phyloP scores from a whole-genome alignment of 768 basidiomycete genomes.

The Lactifluus hygrophoroides region DNA sequence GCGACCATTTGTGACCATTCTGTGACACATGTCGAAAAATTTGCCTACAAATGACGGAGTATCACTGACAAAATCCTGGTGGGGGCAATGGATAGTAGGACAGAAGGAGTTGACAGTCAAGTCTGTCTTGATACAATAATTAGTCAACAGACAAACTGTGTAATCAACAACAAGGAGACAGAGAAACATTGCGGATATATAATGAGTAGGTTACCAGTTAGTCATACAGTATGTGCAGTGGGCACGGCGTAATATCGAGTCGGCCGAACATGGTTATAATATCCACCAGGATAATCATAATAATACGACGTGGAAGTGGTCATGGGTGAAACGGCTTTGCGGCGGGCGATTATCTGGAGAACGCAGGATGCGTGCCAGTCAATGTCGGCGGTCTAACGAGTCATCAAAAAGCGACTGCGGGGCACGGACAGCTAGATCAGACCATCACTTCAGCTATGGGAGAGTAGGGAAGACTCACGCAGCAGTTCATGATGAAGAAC shows the following conservation, averaged over 20 bases:
- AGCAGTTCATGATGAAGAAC: not conserved
- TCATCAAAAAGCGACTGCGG: not conserved
- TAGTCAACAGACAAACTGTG: not conserved
- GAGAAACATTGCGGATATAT: not conserved
- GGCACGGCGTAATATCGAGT: not conserved
- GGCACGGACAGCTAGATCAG: not conserved
- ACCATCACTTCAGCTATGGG: not conserved
- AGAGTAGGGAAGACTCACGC: not conserved
- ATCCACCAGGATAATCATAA: slow-evolving; percentile 9
- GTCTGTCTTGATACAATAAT: not conserved
- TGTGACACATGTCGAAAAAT: no score
- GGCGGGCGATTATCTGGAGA: not conserved
- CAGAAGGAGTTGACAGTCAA: no score
- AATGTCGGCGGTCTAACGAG: not conserved
- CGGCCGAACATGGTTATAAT: not conserved
- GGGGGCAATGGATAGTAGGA: no score
- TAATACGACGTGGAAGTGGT: not conserved
- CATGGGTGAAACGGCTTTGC: not conserved
- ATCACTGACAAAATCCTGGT: no score
- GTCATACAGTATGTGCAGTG: slow-evolving; percentile 4
- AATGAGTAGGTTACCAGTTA: not conserved
- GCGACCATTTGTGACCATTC: no score
- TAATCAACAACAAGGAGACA: not conserved
- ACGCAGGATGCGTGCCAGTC: not conserved
- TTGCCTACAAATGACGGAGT: no score